Evolutionary conservation across 2,329 filamentous ascomycete genomes (phyloP).

Genomic region (Hymenoscyphus scutula): DNA sequence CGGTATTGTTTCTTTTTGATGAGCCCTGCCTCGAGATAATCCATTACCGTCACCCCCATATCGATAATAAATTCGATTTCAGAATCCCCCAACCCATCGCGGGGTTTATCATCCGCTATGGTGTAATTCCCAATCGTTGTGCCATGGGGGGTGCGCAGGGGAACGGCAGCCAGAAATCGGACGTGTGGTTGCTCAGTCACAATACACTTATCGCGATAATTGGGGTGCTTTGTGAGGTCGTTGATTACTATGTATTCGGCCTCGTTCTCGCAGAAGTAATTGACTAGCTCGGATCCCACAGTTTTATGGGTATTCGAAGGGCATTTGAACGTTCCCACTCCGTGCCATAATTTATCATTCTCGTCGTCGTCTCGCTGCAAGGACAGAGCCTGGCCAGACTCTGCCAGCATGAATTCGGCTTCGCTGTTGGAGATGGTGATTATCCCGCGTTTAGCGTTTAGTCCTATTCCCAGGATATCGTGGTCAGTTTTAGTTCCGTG

Average conservation of each 20-base stretch:
- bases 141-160: constrained; percentile 53
- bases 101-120: constrained; percentile 56
- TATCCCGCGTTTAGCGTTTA: constrained; percentile 47
- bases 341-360: constrained; percentile 33
- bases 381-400: constrained; percentile 28
- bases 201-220: constrained; percentile 39
- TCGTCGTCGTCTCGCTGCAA: constrained; percentile 32
- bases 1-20: constrained; percentile 51
- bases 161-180: constrained; percentile 57
- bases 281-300: constrained; percentile 22
- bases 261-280: constrained; percentile 22
- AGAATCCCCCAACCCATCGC: constrained; percentile 46
- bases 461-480: too few relatives aligned
- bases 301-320: constrained; percentile 14
- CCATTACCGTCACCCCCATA: constrained; percentile 54
- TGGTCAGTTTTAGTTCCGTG: too few relatives aligned
- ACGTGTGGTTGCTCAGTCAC: constrained; percentile 38
- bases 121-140: constrained; percentile 60
- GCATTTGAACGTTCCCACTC: constrained; percentile 22
- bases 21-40: constrained; percentile 58
- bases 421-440: constrained; percentile 38
- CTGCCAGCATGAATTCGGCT: constrained; percentile 31
- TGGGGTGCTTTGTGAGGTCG: constrained; percentile 41
- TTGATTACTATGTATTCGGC: constrained; percentile 35
- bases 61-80: constrained; percentile 56